Base-by-base conservation (phyloP, 129 eudicot species). In the Pittosporum tobira region DNA sequence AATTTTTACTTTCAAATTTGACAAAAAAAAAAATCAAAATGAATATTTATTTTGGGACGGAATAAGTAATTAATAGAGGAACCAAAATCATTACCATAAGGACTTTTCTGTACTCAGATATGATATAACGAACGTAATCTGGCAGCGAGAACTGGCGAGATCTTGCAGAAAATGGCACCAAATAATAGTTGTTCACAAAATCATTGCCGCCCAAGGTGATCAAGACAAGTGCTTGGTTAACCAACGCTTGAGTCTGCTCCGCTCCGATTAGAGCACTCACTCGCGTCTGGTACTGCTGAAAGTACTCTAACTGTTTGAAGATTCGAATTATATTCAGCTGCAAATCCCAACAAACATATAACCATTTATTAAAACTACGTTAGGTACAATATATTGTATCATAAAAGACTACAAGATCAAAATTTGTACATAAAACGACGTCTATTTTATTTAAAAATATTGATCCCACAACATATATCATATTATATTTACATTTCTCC, bases 191-290 rank as follows among this genome's bases (percentile, higher is more conserved):
- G 67, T 62, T 62, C 2, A 62, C 67, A 27, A 62, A 62, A 49
- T 62, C 67, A 48, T 62, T 62, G 67, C 67, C 67, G 7, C 67
- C 67, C 5, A 62, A 23, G 21, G 67, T 62, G 40, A 62, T 62
- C 43, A 62, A 37, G 3, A 62, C 67, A 2, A 62, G 67, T 22
- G 67, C 67, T 48, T 48, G 54, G 47, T 62, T 62, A 3, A 62
- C 57, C 0, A 62, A 57, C 16, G 45, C 46, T 21, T 48, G 56
- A 27, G 67, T 62, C 13, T 48, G 67, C 45, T 48, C 67, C n/a
- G 36, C 46, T 34, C 67, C 67, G 12, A 62, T 62, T 27, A 62
- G 13, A 2, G 40, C 48, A 21, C 46, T 62, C 14, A 62, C 31
- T 30, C 67, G 45, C 14, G 40, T 50, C 23, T 62, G 67, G 57